phyloP scores from a whole-genome alignment of 2,329 filamentous ascomycete genomes.

The Ascochyta clinopodiicola region DNA sequence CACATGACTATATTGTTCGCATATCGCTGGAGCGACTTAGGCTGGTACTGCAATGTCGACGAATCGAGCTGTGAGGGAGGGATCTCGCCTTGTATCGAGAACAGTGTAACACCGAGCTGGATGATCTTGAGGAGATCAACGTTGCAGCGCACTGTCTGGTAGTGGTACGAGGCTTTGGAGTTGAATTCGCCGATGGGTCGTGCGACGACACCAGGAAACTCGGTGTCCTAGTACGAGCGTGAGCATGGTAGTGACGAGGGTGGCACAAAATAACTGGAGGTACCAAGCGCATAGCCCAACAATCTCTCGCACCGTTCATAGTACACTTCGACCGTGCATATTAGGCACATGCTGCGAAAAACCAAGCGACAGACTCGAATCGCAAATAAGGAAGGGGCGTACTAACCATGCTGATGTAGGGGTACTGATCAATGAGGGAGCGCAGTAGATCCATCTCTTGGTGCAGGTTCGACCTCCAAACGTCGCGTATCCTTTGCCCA shows the following conservation, averaged over 20 bases:
- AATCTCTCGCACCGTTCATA: slow-evolving; percentile 11
- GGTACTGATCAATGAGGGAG: slow-evolving; percentile 85
- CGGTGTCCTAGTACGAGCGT: slow-evolving; percentile 74
- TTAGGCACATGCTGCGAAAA: slow-evolving; percentile 11
- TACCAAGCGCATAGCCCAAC: slow-evolving; percentile 12
- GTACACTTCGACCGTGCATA: slow-evolving; percentile 18
- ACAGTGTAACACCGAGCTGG: slow-evolving; percentile 92
- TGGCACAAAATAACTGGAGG: slow-evolving; percentile 2
- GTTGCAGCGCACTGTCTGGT: slow-evolving; percentile 95
- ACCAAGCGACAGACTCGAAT: background rate
- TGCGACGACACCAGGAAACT: slow-evolving; percentile 97
- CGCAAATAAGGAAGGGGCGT: slow-evolving; percentile 19
- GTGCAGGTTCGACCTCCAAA: slow-evolving; percentile 90
- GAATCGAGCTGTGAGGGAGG: slow-evolving; percentile 71
- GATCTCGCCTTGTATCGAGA: slow-evolving; percentile 87
- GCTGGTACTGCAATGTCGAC: slow-evolving; percentile 50
- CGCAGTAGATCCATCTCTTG: slow-evolving; percentile 89
- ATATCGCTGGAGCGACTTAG: slow-evolving; percentile 58
- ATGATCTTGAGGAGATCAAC: slow-evolving; percentile 98
- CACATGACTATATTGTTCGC: slow-evolving; percentile 65
- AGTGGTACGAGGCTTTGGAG: slow-evolving; percentile 97
- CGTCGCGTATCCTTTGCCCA: slow-evolving; percentile 82
- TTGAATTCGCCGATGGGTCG: slow-evolving; percentile 93
- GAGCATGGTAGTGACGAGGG: slow-evolving; percentile 16
- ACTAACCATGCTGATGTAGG: slow-evolving; percentile 95